These are phyloP conservation scores for Alternaria gaisen DNA, from an alignment of 2,329 filamentous ascomycete genomes.

Conservation along the genomic window DNA sequence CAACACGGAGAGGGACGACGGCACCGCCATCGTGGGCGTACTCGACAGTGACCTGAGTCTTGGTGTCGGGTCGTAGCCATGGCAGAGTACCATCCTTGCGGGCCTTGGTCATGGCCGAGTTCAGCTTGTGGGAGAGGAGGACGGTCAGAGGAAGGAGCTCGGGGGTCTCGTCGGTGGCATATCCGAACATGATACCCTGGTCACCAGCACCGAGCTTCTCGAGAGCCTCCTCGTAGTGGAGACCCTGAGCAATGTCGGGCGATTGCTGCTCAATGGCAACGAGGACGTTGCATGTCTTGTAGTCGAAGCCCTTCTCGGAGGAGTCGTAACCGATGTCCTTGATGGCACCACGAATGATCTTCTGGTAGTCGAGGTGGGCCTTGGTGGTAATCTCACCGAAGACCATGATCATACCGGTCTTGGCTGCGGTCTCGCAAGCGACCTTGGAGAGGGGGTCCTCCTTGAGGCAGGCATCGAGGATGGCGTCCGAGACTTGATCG, in stretches of 20 bases:
- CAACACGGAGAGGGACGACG: slow-evolving; percentile 88
- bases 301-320: slow-evolving; percentile 98
- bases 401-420: slow-evolving; percentile 98
- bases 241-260: slow-evolving; percentile 97
- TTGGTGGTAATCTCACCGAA: slow-evolving; percentile 91
- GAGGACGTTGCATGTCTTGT: slow-evolving; percentile 99
- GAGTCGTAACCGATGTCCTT: slow-evolving; percentile 99
- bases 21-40: slow-evolving; percentile 97
- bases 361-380: slow-evolving; percentile 96
- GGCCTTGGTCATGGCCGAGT: slow-evolving; percentile 90
- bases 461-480: slow-evolving; percentile 95
- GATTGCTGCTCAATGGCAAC: slow-evolving; percentile 99
- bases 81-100: slow-evolving; percentile 86
- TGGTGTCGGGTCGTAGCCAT: slow-evolving; percentile 98
- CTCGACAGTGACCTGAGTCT: slow-evolving; percentile 99
- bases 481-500: slow-evolving; percentile 97
- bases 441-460: slow-evolving; percentile 98
- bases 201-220: slow-evolving; percentile 99
- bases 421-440: slow-evolving; percentile 98
- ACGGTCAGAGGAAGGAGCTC: slow-evolving; percentile 96
- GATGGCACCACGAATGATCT: slow-evolving; percentile 91
- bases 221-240: slow-evolving; percentile 96
- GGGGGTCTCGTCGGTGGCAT: slow-evolving; percentile 98
- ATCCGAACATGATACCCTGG: slow-evolving; percentile 99
- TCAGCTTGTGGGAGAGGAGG: slow-evolving; percentile 95